Evolutionary conservation across 2,329 filamentous ascomycete species (phyloP).

Genomic region (Hypoxylon sp.): DNA sequence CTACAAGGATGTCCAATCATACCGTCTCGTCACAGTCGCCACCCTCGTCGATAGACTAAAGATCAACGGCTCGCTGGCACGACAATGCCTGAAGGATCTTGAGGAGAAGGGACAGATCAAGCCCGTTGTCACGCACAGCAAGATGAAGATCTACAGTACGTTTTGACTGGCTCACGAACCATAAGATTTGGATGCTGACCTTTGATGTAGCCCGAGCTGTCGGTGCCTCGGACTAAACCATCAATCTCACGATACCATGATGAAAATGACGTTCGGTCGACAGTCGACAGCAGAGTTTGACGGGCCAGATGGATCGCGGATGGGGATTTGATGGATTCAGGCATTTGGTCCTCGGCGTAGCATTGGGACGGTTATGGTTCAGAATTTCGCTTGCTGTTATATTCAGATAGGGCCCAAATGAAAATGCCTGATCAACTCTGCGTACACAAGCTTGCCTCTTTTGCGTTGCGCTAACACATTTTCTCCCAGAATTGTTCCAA

Average conservation of each 20-base stretch:
- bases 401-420: constrained; percentile 54
- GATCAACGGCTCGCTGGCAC: constrained; percentile 98
- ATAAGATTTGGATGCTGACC: constrained; percentile 19
- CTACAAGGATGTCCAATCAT: constrained; percentile 99
- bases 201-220: constrained; percentile 53
- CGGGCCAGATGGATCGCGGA: constrained; percentile 52
- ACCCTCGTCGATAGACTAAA: constrained; percentile 99
- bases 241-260: constrained; percentile 55
- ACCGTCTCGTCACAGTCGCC: constrained; percentile 98
- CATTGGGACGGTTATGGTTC: constrained; percentile 55
- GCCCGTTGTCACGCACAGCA: constrained; percentile 96
- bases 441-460: constrained; percentile 23
- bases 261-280: constrained; percentile 51
- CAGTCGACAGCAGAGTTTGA: constrained; percentile 49
- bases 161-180: constrained; percentile 36
- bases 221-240: constrained; percentile 54
- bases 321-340: constrained; percentile 53
- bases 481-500: not conserved
- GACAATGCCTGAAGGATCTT: constrained; percentile 89
- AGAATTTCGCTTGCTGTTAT: constrained; percentile 52
- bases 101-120: constrained; percentile 99
- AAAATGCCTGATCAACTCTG: constrained; percentile 52
- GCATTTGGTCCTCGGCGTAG: constrained; percentile 57
- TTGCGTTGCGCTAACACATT: constrained; percentile 1
- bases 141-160: constrained; percentile 97